phyloP scores from a whole-genome alignment of 305 asterid species.

The Salvia sclarea region DNA sequence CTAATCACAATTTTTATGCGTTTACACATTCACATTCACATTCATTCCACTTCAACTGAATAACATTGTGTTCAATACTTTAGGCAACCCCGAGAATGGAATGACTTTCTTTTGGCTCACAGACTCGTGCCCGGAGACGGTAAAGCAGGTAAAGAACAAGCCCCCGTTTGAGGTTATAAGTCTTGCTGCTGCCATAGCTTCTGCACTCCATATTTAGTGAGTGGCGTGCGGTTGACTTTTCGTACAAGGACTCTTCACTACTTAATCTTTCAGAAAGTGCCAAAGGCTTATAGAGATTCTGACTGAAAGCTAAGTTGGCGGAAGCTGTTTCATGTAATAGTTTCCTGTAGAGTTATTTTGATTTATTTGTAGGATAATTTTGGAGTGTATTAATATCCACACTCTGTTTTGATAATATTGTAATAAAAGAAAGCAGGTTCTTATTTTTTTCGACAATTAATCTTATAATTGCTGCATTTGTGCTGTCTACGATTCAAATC shows the following conservation, averaged over 20 bases:
- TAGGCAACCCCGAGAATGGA: conserved; percentile 76
- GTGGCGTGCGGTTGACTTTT: conserved; percentile 15
- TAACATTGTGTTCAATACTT: conserved; percentile 12
- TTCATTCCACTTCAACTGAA: conserved; percentile 14
- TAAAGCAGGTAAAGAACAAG: conserved; percentile 72
- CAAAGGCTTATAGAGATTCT: conserved; percentile 31
- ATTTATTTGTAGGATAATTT: conserved; percentile 25
- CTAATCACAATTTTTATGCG: background rate
- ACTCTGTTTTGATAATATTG: conserved; percentile 2
- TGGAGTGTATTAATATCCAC: conserved; percentile 1
- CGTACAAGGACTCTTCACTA: background rate
- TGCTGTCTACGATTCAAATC: background rate
- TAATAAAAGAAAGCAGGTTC: background rate
- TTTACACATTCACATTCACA: background rate
- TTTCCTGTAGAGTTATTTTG: conserved; percentile 4
- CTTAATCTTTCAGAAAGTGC: conserved; percentile 8
- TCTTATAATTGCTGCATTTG: background rate
- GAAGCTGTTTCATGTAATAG: conserved; percentile 14
- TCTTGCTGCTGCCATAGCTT: conserved; percentile 83
- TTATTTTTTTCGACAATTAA: background rate
- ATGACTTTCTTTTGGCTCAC: conserved; percentile 94
- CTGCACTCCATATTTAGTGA: conserved; percentile 78
- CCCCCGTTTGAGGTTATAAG: conserved; percentile 83
- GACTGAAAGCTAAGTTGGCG: conserved; percentile 11
- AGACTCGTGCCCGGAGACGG: conserved; percentile 90